Conservation (phyloP, 2,329 filamentous ascomycete species). For the Xylaria polymorpha region DNA sequence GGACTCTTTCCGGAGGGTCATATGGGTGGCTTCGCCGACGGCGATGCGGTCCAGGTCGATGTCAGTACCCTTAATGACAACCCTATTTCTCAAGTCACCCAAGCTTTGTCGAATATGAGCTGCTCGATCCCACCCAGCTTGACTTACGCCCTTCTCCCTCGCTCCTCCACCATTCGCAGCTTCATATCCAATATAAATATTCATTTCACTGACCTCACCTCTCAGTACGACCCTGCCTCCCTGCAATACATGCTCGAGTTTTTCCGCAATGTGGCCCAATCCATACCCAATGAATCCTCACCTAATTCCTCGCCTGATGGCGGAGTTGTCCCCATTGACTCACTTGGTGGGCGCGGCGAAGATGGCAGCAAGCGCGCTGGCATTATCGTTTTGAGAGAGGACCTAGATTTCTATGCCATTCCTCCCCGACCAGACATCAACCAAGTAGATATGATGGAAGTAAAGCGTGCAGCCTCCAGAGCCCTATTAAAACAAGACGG, state of each 20-base stretch:
- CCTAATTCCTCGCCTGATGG: slow-evolving; percentile 73
- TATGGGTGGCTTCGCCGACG: slow-evolving; percentile 91
- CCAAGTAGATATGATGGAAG: slow-evolving; percentile 91
- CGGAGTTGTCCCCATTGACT: slow-evolving; percentile 75
- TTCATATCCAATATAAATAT: slow-evolving; percentile 55
- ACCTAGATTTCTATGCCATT: slow-evolving; percentile 97
- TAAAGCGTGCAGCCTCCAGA: slow-evolving; percentile 90
- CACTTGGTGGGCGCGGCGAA: slow-evolving; percentile 69
- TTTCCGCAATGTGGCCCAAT: slow-evolving; percentile 94
- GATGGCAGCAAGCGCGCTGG: slow-evolving; percentile 85
- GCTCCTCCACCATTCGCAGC: slow-evolving; percentile 48
- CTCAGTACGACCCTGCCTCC: slow-evolving; percentile 92
- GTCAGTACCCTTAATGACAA: slow-evolving; percentile 69
- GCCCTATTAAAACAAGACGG: slow-evolving; percentile 90
- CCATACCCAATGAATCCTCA: slow-evolving; percentile 83
- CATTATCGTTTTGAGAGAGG: slow-evolving; percentile 95
- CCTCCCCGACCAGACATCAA: slow-evolving; percentile 86
- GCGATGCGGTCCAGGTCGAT: slow-evolving; percentile 96
- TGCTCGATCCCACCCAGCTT: slow-evolving; percentile 37
- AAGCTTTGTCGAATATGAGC: slow-evolving; percentile 42
- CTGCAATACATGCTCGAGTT: slow-evolving; percentile 99
- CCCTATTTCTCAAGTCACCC: slow-evolving; percentile 45
- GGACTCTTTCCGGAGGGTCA: slow-evolving; percentile 97
- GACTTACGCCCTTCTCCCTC: slow-evolving; percentile 36
- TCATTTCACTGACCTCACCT: slow-evolving; percentile 57